These are phyloP conservation scores for Phytophthora kernoviae DNA, from an alignment of 352 stramenopile genomes.

Conservation along the genomic window DNA sequence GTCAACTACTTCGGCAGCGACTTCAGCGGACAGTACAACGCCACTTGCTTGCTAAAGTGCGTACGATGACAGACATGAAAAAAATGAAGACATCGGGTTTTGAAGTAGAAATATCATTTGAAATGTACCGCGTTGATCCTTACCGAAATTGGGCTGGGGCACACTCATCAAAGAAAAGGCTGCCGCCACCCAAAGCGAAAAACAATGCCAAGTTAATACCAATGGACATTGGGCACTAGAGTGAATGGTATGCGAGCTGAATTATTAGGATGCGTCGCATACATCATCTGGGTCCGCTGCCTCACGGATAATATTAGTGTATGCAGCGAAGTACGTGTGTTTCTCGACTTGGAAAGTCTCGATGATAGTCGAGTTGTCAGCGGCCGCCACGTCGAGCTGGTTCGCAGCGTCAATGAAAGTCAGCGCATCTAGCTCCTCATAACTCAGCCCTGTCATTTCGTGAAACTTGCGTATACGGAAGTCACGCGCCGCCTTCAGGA, in stretches of 20 bases:
- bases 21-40: background rate
- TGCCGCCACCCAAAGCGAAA: too few relatives aligned
- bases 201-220: too few relatives aligned
- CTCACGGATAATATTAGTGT: constrained; percentile 18
- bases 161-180: too few relatives aligned
- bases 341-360: constrained; percentile 14
- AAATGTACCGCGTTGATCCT: too few relatives aligned
- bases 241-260: too few relatives aligned
- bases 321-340: constrained; percentile 25
- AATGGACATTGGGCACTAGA: too few relatives aligned
- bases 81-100: too few relatives aligned
- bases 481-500: constrained; percentile 36
- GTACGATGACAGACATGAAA: too few relatives aligned
- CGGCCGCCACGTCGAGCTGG: constrained; percentile 27
- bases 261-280: background rate
- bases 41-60: too few relatives aligned
- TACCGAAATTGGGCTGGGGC: too few relatives aligned
- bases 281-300: constrained; percentile 24
- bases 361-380: constrained; percentile 25
- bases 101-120: too few relatives aligned
- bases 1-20: background rate
- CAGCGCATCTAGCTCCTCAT: constrained; percentile 36
- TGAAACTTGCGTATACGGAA: constrained; percentile 56
- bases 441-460: constrained; percentile 42
- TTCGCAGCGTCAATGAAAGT: constrained; percentile 38